Evolutionary conservation across 257 asterid genomes (phyloP), one percentile per base, ranked within the genome.

Genomic region (Dorcoceras hygrometricum): DNA sequence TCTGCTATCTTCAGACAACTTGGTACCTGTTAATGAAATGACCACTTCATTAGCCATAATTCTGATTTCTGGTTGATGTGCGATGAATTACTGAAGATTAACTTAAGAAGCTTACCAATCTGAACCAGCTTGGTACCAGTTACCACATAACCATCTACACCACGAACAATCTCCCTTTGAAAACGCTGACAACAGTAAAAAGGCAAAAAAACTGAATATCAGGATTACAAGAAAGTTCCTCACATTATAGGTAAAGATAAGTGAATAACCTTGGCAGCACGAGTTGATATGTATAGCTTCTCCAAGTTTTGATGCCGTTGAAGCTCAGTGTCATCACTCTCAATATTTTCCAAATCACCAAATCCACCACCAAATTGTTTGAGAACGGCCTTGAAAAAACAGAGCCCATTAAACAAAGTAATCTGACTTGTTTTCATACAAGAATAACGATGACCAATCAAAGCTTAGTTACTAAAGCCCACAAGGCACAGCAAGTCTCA

Each of bases 81-180:
- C 6, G 8, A n/a, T n/a, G 39, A 28, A 43, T 4, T 25, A 72
- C 29, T 23, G 7, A 32, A 19, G 66, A 58, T 9, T 28, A 63
- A 34, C 12, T 25, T 34, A 31, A 57, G 78, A 58, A 67, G 59
- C 82, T 56, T 72, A 85, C 96, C 95, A 39, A 89, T 82, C 77
- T 87, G 89, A 69, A 89, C 85, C 81, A 84, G 92, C 80, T 87
- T 89, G 67, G 85, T 77, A 66, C 89, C 95, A 43, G 89, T 85
- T 14, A 43, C 51, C 3, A 43, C 14, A 43, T 43, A 43, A 43
- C 19, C 51, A 12, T 43, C 51, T n/a, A 85, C 75, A 2, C 95
- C 95, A 58, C 95, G 89, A 64, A 85, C 79, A 56, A 89, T 76
- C 95, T 68, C 96, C 81, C 77, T 81, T 76, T 89, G 96, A 62